phyloP scores from a whole-genome alignment of 768 basidiomycete species.

The Russula sp. region DNA sequence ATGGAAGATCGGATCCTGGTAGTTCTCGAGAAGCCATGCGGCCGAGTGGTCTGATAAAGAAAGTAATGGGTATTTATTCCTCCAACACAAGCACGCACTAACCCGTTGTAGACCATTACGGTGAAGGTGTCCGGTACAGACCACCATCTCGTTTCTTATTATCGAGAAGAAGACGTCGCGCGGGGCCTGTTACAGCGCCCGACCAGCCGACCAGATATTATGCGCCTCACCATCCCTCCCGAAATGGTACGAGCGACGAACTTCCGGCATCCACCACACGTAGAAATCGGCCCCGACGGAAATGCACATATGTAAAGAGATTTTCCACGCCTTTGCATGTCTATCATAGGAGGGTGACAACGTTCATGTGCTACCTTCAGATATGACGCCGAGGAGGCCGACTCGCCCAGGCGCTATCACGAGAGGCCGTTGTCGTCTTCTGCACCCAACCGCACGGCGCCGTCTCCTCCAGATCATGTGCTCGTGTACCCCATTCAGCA shows the following conservation, averaged over 20 bases:
- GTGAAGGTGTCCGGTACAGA: constrained; percentile 72
- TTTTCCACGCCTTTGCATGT: background rate
- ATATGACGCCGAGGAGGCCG: constrained; percentile 23
- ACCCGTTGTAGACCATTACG: constrained; percentile 62
- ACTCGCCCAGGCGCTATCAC: constrained; percentile 19
- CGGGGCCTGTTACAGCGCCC: constrained; percentile 64
- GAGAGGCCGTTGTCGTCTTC: constrained; percentile 13
- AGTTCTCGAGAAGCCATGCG: constrained; percentile 22
- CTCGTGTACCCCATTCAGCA: constrained; percentile 13
- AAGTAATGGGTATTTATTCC: constrained; percentile 36
- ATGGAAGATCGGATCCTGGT: constrained; percentile 13
- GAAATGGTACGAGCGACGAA: constrained; percentile 73
- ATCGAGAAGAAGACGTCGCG: constrained; percentile 70
- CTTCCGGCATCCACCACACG: constrained; percentile 77
- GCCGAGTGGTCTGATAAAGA: constrained; percentile 68
- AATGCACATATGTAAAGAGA: constrained; percentile 52
- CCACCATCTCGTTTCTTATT: constrained; percentile 80
- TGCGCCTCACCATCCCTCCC: constrained; percentile 62
- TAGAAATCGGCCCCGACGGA: constrained; percentile 67
- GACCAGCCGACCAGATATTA: constrained; percentile 62
- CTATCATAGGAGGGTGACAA: background rate
- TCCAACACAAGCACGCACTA: constrained; percentile 1
- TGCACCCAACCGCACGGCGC: background rate
- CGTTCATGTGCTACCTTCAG: constrained; percentile 14
- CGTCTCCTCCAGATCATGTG: constrained; percentile 9